Conservation (phyloP, 495 filamentous ascomycete genomes). For the Xylaria venustula region DNA sequence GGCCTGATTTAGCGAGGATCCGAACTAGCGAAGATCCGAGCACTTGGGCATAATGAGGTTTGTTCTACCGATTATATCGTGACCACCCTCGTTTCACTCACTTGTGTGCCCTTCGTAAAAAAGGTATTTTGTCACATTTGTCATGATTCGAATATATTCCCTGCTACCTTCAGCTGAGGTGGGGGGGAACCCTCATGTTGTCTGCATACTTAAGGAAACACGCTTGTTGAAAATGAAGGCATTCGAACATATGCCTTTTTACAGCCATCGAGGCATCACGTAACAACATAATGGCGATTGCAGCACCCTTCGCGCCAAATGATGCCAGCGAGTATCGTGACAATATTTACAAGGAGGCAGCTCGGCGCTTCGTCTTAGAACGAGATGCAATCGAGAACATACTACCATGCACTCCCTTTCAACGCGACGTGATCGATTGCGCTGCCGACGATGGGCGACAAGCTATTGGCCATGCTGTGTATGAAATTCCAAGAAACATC, state of each 20-base stretch:
- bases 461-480: conserved; percentile 44
- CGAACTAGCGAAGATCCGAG: no score
- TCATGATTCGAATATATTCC: no score
- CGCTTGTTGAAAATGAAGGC: no score
- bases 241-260: neutral
- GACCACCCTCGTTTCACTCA: no score
- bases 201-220: no score
- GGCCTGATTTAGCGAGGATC: no score
- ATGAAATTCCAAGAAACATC: conserved; percentile 46
- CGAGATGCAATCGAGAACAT: neutral
- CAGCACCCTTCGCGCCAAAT: neutral
- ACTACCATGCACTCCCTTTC: neutral
- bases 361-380: neutral
- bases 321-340: neutral
- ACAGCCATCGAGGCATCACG: neutral
- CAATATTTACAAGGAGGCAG: neutral
- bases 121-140: no score
- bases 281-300: neutral
- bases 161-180: no score
- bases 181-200: no score
- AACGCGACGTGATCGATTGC: neutral
- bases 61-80: no score
- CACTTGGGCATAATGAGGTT: no score
- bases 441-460: neutral
- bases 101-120: no score